phyloP scores from a whole-genome alignment of 1,284 basidiomycete species.

The Sporisorium exsertum region DNA sequence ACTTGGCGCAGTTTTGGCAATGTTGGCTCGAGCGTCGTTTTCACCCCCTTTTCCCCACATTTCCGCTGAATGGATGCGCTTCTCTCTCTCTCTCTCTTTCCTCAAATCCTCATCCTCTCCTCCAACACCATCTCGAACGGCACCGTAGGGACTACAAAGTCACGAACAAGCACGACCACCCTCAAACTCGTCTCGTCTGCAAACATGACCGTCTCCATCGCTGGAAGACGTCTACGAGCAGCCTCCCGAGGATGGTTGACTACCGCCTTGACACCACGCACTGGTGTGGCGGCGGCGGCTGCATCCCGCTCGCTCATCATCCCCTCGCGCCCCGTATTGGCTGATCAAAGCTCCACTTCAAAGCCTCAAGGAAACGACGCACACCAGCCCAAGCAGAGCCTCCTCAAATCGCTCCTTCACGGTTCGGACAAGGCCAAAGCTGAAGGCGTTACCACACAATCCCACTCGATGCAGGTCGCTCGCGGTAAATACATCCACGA shows the following conservation, averaged over 20 bases:
- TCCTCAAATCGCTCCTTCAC: slow-evolving; percentile 59
- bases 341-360: slow-evolving; percentile 10
- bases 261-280: not conserved
- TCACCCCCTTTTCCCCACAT: slow-evolving; percentile 23
- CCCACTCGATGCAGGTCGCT: slow-evolving; percentile 51
- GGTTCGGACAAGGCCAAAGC: slow-evolving; percentile 58
- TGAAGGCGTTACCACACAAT: slow-evolving; percentile 49
- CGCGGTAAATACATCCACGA: slow-evolving; percentile 66
- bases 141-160: not conserved
- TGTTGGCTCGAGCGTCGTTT: slow-evolving; percentile 34
- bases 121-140: not conserved
- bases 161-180: not conserved
- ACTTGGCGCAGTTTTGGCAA: not conserved
- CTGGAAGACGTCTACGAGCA: slow-evolving; percentile 27
- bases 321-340: slow-evolving; percentile 20
- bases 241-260: slow-evolving; percentile 27
- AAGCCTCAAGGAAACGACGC: slow-evolving; percentile 4
- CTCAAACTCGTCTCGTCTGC: not conserved
- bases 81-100: not conserved
- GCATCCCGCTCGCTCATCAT: slow-evolving; percentile 41
- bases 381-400: slow-evolving; percentile 35
- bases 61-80: not conserved
- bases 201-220: slow-evolving; percentile 24
- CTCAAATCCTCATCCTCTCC: not conserved
- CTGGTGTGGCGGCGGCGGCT: slow-evolving; percentile 9